Base-by-base conservation (phyloP, 2,329 filamentous ascomycete genomes). In the Zymoseptoria tritici region DNA sequence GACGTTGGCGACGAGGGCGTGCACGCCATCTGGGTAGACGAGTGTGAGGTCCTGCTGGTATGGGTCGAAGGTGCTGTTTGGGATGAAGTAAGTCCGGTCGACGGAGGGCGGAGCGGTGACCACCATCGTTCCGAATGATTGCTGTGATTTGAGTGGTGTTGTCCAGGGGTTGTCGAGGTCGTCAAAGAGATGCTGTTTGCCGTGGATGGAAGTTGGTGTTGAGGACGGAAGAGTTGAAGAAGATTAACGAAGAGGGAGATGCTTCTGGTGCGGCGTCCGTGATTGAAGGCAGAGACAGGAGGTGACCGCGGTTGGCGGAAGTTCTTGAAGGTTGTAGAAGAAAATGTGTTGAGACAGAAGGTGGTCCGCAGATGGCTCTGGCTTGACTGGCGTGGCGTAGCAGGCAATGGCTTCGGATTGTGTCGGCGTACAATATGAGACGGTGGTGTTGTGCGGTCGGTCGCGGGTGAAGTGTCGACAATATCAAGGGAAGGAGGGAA, bases 41-140 rank as follows among this genome's bases (percentile, higher is more conserved):
- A 87, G 70, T 49, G 72, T 79, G 68, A 87, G 68, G 49, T 69
- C 71, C 68, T 87, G 83, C 49, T 66, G 73, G 69, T 77, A 82
- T 0, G 80, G 78, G 65, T 85, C 75, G 71, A 82, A 82, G 54
- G 67, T 65, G 36, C 56, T 61, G 57, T 67, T 67, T 22, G 59
- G 55, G 49, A 29, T 29, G 29, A 26, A 53, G 52, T 24, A 53
- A 24, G 52, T 9, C 13, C 36, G 36, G 36, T 46, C 13, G 53
- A 46, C 13, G 29, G 24, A n/a, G 24, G 53, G 52, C 36, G 31
- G 55, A 55, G 55, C 36, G 52, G 51, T 58, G 42, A 21, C 55
- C 57, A 52, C 59, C 54, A 42, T 59, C 19, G 29, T 36, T 19
- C 55, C 13, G n/a, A 51, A 13, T 64, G 51, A 59, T 50, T 60